These are phyloP conservation scores for Quercus dentata DNA, from an alignment of 306 rosid genomes.

Conservation along the genomic window DNA sequence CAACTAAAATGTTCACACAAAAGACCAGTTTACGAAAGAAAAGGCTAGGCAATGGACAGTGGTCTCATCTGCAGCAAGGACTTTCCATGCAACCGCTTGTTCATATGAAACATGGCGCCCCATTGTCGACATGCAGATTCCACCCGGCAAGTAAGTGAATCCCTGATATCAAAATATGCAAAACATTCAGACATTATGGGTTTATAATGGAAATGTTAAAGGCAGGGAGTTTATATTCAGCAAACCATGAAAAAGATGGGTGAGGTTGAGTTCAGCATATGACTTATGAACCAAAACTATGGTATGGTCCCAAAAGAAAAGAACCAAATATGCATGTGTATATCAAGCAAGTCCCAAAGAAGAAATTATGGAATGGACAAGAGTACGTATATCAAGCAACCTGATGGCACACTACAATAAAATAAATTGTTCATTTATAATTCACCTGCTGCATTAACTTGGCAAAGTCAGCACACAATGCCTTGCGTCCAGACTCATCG, in stretches of 20 bases:
- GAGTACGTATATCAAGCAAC: background rate
- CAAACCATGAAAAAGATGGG: background rate
- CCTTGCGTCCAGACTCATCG: constrained; percentile 81
- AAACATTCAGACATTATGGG: background rate
- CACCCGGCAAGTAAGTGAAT: constrained; percentile 73
- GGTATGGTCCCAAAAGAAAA: background rate
- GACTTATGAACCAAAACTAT: too few species aligned
- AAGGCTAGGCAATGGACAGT: constrained; percentile 87
- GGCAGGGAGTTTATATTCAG: too few species aligned
- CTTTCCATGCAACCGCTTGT: constrained; percentile 97
- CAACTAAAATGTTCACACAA: constrained; percentile 55
- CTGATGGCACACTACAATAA: background rate
- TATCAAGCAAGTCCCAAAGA: too few species aligned
- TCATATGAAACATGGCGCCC: constrained; percentile 82
- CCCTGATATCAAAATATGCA: constrained; percentile 39
- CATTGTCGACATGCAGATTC: constrained; percentile 94
- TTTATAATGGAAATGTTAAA: too few species aligned
- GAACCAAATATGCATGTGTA: too few species aligned
- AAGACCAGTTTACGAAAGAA: constrained; percentile 92
- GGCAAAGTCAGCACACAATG: constrained; percentile 67
- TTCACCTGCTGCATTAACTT: constrained; percentile 91
- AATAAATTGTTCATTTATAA: background rate
- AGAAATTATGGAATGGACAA: background rate
- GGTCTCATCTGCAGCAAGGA: constrained; percentile 64
- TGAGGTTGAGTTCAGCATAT: background rate